Conservation (phyloP, 805 yeast species). For the Monosporozyma servazzii region DNA sequence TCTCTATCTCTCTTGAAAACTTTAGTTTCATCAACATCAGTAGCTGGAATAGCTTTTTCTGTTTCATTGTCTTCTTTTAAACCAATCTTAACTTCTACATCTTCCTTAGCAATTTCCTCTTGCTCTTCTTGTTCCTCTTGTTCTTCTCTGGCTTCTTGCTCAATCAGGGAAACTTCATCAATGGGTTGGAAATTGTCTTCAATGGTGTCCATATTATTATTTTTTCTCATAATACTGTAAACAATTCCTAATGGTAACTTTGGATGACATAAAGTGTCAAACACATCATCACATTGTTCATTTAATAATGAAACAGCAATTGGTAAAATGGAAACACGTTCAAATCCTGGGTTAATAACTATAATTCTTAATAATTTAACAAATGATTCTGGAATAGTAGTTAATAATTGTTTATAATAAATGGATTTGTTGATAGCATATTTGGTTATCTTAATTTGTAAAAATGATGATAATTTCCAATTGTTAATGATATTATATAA, state of each 20-base stretch:
- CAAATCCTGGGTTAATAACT: conserved; percentile 61
- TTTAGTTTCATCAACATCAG: background rate
- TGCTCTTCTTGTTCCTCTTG: conserved; percentile 3
- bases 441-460: conserved; percentile 48
- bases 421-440: conserved; percentile 35
- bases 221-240: conserved; percentile 15
- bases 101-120: background rate
- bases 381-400: conserved; percentile 22
- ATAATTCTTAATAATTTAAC: conserved; percentile 41
- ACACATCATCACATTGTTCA: conserved; percentile 37
- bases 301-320: conserved; percentile 47
- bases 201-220: conserved; percentile 5
- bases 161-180: background rate
- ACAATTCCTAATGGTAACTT: conserved; percentile 49
- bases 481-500: conserved; percentile 40
- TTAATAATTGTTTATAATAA: conserved; percentile 21
- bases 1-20: conserved; percentile 1
- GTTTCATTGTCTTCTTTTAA: background rate
- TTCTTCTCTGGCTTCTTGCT: conserved; percentile 4
- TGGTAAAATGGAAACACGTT: conserved; percentile 59
- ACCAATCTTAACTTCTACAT: background rate
- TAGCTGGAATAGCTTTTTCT: background rate
- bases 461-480: conserved; percentile 49
- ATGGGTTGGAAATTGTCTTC: background rate
- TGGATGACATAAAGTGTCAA: conserved; percentile 63